Evolutionary conservation across 331 rosid species (phyloP).

Genomic region (Malus hybrid): DNA sequence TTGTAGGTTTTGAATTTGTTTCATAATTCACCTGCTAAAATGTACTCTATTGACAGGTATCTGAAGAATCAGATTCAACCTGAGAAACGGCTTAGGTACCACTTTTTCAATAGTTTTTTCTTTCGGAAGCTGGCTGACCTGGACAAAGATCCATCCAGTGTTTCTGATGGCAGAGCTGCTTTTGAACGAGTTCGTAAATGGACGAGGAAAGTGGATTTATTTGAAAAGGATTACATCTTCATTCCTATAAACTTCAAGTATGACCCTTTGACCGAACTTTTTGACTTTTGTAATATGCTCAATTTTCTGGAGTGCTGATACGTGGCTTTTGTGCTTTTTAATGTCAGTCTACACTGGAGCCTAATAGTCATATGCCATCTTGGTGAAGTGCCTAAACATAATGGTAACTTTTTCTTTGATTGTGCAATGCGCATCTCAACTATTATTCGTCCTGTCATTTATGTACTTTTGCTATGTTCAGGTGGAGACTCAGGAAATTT

Average conservation of each 20-base stretch:
- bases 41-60: constrained; percentile 45
- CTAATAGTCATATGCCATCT: constrained; percentile 88
- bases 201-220: constrained; percentile 88
- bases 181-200: constrained; percentile 94
- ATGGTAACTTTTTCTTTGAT: constrained; percentile 43
- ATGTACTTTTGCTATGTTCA: constrained; percentile 30
- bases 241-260: constrained; percentile 94
- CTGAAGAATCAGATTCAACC: constrained; percentile 67
- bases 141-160: constrained; percentile 93
- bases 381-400: constrained; percentile 60
- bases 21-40: background rate
- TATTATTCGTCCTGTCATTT: constrained; percentile 6
- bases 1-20: background rate
- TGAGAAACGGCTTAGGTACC: constrained; percentile 62
- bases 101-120: constrained; percentile 96
- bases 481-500: constrained; percentile 45
- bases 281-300: constrained; percentile 13
- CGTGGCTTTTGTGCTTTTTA: constrained; percentile 12
- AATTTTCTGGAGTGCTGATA: constrained; percentile 26
- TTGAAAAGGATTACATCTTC: constrained; percentile 84
- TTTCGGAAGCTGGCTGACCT: constrained; percentile 91
- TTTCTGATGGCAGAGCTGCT: constrained; percentile 86
- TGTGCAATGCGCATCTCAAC: background rate
- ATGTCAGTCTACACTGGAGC: constrained; percentile 91
- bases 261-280: constrained; percentile 16